Evolutionary conservation across 1,139 yeast genomes (phyloP).

Genomic region (Zygosaccharomyces pseudobailii): DNA sequence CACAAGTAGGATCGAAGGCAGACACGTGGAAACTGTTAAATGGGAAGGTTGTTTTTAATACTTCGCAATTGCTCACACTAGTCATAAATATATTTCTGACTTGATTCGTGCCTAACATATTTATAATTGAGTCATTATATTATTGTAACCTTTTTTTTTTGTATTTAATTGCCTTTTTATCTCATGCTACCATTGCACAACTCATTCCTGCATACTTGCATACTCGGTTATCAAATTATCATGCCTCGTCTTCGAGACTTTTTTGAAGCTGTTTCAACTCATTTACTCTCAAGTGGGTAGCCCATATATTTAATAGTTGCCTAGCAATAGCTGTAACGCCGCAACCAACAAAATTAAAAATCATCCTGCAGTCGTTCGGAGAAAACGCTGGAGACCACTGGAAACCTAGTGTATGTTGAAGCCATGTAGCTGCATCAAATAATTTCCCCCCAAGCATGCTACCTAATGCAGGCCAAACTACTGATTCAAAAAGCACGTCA

Average conservation of each 20-base stretch:
- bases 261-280: slow-evolving; percentile 32
- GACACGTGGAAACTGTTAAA: slow-evolving; percentile 19
- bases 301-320: slow-evolving; percentile 29
- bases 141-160: background rate
- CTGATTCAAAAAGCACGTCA: slow-evolving; percentile 14
- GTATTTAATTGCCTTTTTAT: too few relatives aligned
- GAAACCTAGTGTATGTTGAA: slow-evolving; percentile 5
- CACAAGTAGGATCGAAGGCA: slow-evolving; percentile 23
- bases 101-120: background rate
- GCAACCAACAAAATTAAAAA: slow-evolving; percentile 37
- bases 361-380: slow-evolving; percentile 40
- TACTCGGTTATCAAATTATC: background rate
- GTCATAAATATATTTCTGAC: slow-evolving; percentile 22
- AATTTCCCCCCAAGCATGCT: slow-evolving; percentile 9
- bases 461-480: slow-evolving; percentile 16
- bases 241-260: slow-evolving; percentile 3
- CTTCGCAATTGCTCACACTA: slow-evolving; percentile 22
- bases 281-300: slow-evolving; percentile 36
- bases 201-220: background rate
- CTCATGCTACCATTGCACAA: background rate
- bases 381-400: slow-evolving; percentile 23
- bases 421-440: slow-evolving; percentile 7
- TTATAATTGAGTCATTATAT: background rate
- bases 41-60: slow-evolving; percentile 22
- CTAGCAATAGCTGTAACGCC: slow-evolving; percentile 14